Evolutionary conservation across 139 green algal genomes (phyloP), one percentile per base, ranked within the genome.

Genomic region (Chlorella sp.): DNA sequence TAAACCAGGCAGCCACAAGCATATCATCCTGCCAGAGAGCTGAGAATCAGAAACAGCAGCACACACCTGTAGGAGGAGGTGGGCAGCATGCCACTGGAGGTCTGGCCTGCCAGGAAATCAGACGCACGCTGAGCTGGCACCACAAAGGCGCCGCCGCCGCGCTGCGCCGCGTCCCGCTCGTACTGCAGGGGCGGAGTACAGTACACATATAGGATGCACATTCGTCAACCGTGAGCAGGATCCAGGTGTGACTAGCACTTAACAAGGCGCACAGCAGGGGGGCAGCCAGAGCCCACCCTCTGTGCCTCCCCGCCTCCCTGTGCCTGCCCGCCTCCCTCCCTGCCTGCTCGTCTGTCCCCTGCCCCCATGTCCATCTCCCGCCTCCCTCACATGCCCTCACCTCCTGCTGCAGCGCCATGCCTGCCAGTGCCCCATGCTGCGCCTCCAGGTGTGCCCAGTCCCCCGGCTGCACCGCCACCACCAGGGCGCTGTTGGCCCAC

Each of bases 401-500:
- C 26, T 75, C 22, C 42, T 90, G 84, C 92, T 98, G 96, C 53
- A 97, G 93, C 3, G 73, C 91, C 28, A 98, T 64, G 30, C 95
- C 96, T 14, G 96, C 94, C 57, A 98, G 92, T 7, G 91, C 40
- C 12, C 94, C 94, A 76, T 95, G 91, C 60, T 91, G 66, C 21
- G 64, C 22, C 76, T 91, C 40, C 28, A 96, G 93, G 48, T 93
- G 94, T 26, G 79, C 86, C 93, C 94, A 98, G 86, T 98, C 96
- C 48, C 34, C n/a, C 2, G 91, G 86, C 37, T 80, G 60, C 3
- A 97, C 93, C 1, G 89, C 91, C 22, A 93, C 92, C 40, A 98
- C 96, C 22, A 98, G 83, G 7, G 96, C 96, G 16, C 92, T 91
- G 86, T 98, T 98, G 77, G 96, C 96, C 96, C 96, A 98, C 68